Base-by-base conservation (phyloP, 2,329 filamentous ascomycete species). In the Penicillium digitatum region DNA sequence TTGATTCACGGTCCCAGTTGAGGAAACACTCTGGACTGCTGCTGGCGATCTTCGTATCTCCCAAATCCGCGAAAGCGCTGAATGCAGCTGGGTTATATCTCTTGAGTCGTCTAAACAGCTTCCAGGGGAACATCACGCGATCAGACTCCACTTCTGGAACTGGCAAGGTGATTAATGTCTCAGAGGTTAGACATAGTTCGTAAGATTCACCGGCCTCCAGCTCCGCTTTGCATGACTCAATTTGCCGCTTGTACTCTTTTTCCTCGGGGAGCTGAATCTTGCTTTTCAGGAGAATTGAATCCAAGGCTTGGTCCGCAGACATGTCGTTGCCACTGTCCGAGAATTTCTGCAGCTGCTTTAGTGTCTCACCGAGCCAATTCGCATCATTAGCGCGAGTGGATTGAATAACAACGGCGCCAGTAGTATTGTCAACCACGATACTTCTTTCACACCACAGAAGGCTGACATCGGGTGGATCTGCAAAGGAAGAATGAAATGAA, bases 1-100 rank as follows among this genome's bases (percentile, higher is more conserved):
- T 71, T 1, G 72, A 74, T 12, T 67, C 62, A 38, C 81, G 76
- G 38, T 80, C 78, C 83, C 84, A 88, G 52, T 83, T 84, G 16
- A 97, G 82, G 69, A 96, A 97, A 3, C 92, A 88, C 74, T 97
- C 93, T 0, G 93, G 93, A 4, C 90, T 95, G 65, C 87, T 89
- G 72, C 88, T 89, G 42, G 95, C 78, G 29, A 97, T 80, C 1
- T 89, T 91, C 3, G 83, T 82, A 31, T 76, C 72, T 3, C 84
- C 83, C 16, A 96, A 81, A 11, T 84, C 85, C 54, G 95, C 77
- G 69, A 89, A 96, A 0, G 90, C 91, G 24, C 89, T 88, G 74
- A 95, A 95, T 0, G 90, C 89, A 0, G 90, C 89, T 0, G 90
- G 89, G 56, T 95, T 94, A 43, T 83, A 81, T 4, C 77, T 75